Percentiles rank a stretch among this genome's conserved stretches.
Conservation (phyloP, 75 land plant species). For the Chamaecyparis obtusa region DNA sequence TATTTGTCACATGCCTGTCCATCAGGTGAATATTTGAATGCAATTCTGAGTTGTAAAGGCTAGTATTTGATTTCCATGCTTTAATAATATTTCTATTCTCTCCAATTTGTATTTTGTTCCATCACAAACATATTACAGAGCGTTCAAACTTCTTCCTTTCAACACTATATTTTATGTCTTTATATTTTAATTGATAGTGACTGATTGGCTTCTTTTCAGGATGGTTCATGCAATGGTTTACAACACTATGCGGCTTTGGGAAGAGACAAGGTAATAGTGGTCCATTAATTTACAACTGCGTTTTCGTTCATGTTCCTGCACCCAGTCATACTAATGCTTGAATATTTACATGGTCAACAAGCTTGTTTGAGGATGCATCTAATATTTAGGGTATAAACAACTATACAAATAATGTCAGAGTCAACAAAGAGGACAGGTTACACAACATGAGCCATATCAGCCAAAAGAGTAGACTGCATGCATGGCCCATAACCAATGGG, state of each 20-base stretch:
- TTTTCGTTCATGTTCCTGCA: neutral
- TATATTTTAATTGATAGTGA: neutral
- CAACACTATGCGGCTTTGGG: constrained; percentile 99
- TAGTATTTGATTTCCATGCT: neutral
- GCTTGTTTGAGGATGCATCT: neutral
- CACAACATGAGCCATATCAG: neutral
- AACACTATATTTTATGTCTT: neutral
- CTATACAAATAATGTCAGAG: no score
- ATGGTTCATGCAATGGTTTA: constrained; percentile 94
- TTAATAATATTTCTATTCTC: neutral
- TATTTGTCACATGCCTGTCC: constrained; percentile 78
- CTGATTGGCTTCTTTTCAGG: constrained; percentile 37
- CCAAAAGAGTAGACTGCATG: neutral
- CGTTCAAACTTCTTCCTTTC: neutral
- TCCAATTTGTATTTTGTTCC: neutral
- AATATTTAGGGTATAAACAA: neutral
- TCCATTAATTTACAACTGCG: neutral
- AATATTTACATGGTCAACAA: neutral
- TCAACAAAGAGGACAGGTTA: no score
- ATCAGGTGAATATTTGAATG: constrained; percentile 67
- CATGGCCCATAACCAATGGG: no score
- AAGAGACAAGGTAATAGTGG: constrained; percentile 54
- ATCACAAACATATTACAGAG: neutral
- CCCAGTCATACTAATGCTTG: neutral
- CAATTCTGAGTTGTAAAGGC: neutral